Base-by-base conservation (phyloP, 2,329 filamentous ascomycete genomes). In the Dactylella cylindrospora region DNA sequence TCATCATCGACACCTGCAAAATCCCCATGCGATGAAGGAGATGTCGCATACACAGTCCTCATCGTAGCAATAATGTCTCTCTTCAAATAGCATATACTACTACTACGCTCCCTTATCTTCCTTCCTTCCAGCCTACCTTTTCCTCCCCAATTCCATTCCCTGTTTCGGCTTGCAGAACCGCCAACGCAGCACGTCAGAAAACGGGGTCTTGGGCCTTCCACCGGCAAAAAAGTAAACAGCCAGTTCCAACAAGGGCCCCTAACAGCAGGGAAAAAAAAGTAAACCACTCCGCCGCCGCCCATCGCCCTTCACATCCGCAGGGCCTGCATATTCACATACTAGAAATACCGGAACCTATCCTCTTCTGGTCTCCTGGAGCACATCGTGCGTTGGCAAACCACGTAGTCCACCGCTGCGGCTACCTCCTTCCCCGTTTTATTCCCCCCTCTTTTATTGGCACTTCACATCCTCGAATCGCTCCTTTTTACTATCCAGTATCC, bases 321-420 rank as follows among this genome's bases (percentile, higher is more conserved):
- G 39, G 32, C 36, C 29, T 33, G 35, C 36, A 36, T 51, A 35
- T 41, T 38, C 17, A 41, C 45, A 40, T 40, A 40, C 36, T 23
- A 23, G 17, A n/a, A 40, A 25, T 40, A 50, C 33, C 46, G 43
- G 45, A 46, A 17, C 40, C 55, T 53, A 61, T 61, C 55, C 55
- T 47, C 40, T 49, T 61, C 47, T 47, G 41, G 52, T 47, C 40
- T 49, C 53, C 47, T 47, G 41, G 52, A 46, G 39, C 32, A 23
- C 40, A 26, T 50, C 43, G 57, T 62, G 57, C 57, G 57, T 20
- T 62, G 57, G 57, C 57, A 62, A 22, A 40, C 57, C 57, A 54
- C 55, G 55, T 61, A 43, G 40, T 40, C 46, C 28, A 20, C 43
- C 20, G 23, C 32, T 46, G 13, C 28, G 19, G 13, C 26, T 45